These are phyloP conservation scores for Fusarium armeniacum DNA, from an alignment of 2,329 filamentous ascomycete genomes.

Conservation along the genomic window DNA sequence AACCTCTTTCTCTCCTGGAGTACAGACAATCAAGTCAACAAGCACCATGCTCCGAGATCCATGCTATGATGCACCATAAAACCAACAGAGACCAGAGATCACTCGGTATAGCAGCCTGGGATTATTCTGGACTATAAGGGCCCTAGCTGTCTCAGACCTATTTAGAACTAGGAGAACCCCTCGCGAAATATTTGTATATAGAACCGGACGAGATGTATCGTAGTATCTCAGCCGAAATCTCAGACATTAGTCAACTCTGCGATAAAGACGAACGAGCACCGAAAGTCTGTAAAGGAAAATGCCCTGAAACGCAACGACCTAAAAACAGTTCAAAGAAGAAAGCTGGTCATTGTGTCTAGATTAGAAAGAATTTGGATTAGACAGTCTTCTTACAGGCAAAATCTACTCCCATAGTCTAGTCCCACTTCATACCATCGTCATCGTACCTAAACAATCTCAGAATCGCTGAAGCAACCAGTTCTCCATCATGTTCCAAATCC, in stretches of 20 bases:
- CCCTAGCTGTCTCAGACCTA: too few relatives aligned
- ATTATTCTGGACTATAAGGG: too few relatives aligned
- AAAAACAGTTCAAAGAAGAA: background rate
- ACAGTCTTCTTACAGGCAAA: background rate
- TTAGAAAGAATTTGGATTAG: background rate
- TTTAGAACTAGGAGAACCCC: too few relatives aligned
- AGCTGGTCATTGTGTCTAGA: background rate
- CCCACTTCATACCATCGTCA: constrained; percentile 57
- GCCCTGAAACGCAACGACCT: background rate
- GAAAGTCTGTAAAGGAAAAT: background rate
- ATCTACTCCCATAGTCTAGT: background rate
- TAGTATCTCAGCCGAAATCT: background rate
- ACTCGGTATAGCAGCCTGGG: too few relatives aligned
- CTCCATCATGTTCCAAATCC: constrained; percentile 76
- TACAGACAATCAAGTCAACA: background rate
- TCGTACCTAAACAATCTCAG: constrained; percentile 69
- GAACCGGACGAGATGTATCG: background rate
- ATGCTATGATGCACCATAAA: too few relatives aligned
- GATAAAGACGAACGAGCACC: background rate
- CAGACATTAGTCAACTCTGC: background rate
- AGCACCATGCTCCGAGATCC: background rate
- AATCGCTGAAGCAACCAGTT: constrained; percentile 75
- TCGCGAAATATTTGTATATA: background rate
- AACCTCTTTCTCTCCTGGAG: too few relatives aligned
- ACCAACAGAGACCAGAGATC: too few relatives aligned